These are phyloP conservation scores for Kwoniella bestiolae DNA, from an alignment of 768 basidiomycete genomes.

Conservation along the genomic window DNA sequence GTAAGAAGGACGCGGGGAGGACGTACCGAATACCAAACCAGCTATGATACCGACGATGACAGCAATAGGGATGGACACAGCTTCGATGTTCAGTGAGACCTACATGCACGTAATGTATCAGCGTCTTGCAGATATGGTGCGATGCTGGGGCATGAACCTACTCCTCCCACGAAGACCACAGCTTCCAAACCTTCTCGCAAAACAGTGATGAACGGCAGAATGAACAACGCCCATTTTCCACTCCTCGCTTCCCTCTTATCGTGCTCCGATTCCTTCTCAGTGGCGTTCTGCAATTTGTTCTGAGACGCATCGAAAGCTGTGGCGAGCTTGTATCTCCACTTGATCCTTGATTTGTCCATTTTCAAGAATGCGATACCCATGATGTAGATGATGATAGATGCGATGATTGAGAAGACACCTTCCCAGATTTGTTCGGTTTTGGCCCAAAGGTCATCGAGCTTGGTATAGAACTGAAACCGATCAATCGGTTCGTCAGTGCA, in stretches of 20 bases:
- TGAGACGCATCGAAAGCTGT: conserved; percentile 66
- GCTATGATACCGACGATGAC: conserved; percentile 81
- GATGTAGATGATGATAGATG: conserved; percentile 75
- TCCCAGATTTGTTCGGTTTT: conserved; percentile 91
- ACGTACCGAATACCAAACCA: conserved; percentile 70
- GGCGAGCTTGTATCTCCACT: conserved; percentile 89
- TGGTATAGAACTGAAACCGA: conserved; percentile 77
- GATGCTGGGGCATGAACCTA: too few relatives aligned
- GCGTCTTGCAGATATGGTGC: not conserved
- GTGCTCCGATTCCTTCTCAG: conserved; percentile 22
- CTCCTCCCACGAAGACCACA: conserved; percentile 90
- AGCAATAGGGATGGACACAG: conserved; percentile 84
- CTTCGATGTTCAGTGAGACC: conserved; percentile 79
- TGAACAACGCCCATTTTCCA: conserved; percentile 80
- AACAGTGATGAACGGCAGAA: conserved; percentile 88
- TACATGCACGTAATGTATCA: conserved; percentile 4
- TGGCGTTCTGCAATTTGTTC: conserved; percentile 32
- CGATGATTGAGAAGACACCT: conserved; percentile 64
- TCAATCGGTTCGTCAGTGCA: too few relatives aligned
- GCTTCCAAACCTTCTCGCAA: conserved; percentile 93
- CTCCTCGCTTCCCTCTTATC: conserved; percentile 61
- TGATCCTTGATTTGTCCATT: conserved; percentile 90
- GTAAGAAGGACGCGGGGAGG: not conserved
- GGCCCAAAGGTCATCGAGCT: conserved; percentile 79
- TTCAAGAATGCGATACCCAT: conserved; percentile 96